Conservation (phyloP, 2,329 filamentous ascomycete species). For the Aspergillus luchuensis region DNA sequence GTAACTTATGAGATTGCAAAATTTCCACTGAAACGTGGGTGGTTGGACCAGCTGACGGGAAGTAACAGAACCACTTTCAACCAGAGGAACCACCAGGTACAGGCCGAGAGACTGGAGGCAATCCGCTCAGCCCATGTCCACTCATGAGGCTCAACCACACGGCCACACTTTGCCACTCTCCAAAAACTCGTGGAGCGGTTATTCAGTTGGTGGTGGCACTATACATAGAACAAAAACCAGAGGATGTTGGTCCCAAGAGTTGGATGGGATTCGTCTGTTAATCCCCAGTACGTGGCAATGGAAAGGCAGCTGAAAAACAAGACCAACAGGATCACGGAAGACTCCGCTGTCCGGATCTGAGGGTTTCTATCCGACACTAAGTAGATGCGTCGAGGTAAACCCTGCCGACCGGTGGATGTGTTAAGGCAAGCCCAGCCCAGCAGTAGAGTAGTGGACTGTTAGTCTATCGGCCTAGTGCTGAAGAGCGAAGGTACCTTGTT, state of each 20-base stretch:
- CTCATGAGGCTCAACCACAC: constrained; percentile 5
- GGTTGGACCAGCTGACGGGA: constrained; percentile 4
- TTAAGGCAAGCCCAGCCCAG: background rate
- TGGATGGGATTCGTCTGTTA: background rate
- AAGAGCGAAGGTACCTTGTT: background rate
- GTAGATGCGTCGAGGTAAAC: background rate
- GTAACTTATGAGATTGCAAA: constrained; percentile 1
- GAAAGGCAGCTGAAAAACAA: background rate
- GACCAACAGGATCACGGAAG: background rate
- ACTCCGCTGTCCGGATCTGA: background rate
- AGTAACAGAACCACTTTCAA: background rate
- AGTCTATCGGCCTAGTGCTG: background rate
- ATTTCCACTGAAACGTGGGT: background rate
- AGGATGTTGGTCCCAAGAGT: background rate
- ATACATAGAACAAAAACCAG: background rate
- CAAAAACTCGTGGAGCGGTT: background rate
- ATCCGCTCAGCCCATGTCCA: constrained; percentile 4
- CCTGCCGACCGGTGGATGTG: background rate
- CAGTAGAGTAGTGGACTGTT: background rate
- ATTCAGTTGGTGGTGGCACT: constrained; percentile 1
- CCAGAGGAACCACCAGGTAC: constrained; percentile 7
- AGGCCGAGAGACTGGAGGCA: constrained; percentile 2
- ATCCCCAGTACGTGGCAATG: background rate
- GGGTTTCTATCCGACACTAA: background rate
- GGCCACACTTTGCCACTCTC: constrained; percentile 4